Percentiles rank a stretch among this genome's conserved stretches.
Evolutionary conservation across 31 red algal genomes (phyloP).

Genomic region (Porphyra umbilicalis): DNA sequence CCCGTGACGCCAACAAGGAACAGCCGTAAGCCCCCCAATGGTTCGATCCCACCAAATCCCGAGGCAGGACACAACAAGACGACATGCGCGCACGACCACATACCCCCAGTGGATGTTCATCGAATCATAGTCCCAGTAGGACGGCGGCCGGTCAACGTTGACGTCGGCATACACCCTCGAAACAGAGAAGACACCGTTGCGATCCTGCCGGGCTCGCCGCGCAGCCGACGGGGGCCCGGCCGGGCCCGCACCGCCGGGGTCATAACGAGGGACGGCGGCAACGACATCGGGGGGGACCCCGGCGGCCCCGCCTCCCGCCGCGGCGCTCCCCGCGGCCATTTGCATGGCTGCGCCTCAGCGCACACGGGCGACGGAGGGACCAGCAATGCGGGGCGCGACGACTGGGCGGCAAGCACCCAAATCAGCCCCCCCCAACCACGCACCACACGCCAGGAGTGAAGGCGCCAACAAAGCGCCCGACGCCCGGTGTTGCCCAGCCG

Average conservation of each 20-base stretch:
- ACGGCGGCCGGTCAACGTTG: slow-evolving; percentile 50
- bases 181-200: slow-evolving; percentile 46
- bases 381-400: no score
- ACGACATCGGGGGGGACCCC: background rate
- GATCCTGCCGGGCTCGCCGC: slow-evolving; percentile 39
- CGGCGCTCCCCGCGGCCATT: background rate
- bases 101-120: slow-evolving; percentile 86
- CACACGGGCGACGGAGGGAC: no score
- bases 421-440: no score
- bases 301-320: background rate
- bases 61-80: background rate
- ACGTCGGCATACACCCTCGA: slow-evolving; percentile 80
- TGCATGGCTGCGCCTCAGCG: background rate
- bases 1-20: background rate
- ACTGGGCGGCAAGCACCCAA: no score
- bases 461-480: no score
- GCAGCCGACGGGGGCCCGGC: slow-evolving; percentile 64
- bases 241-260: slow-evolving; percentile 62
- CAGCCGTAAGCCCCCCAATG: background rate
- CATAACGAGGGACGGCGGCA: slow-evolving; percentile 13
- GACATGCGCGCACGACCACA: background rate
- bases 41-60: background rate
- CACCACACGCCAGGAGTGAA: no score
- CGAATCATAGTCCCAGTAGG: slow-evolving; percentile 97
- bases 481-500: no score